Base-by-base conservation (phyloP, 2,329 filamentous ascomycete genomes). In the Clonostachys solani region DNA sequence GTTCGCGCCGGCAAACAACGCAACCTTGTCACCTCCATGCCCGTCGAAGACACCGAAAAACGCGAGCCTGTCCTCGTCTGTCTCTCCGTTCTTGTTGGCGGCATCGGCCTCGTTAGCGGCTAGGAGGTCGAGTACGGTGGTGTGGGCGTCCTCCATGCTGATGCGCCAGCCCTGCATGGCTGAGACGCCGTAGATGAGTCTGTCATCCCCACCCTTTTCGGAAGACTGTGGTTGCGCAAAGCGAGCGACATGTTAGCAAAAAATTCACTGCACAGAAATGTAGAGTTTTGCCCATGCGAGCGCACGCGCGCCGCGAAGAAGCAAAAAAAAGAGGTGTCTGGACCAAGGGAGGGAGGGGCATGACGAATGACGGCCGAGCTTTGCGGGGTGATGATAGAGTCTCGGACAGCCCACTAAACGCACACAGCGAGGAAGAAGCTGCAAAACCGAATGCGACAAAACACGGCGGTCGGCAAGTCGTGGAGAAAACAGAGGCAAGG, bases 151-250 rank as follows among this genome's bases (percentile, higher is more conserved):
- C 70, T 99, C 94, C 94, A 99, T 99, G 77, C 89, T 96, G 74
- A 99, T 97, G 74, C 94, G 88, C 94, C 94, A 99, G 77, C 94
- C 94, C 73, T 99, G 94, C 94, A 99, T 99, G 71, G 91, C 91
- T 56, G 94, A 99, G 56, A 97, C 84, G 64, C 94, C 94, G 70
- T 89, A 99, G 65, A 94, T 73, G 65, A 96, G 84, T 65, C 89
- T 86, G 56, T 95, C 91, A 88, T 97, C 92, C 74, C 90, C 85
- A 71, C 92, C 92, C 65, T 84, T 84, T 67, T 87, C 85, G 62
- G 94, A 99, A 73, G 84, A 78, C 94, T 97, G 65, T 49, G 56
- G 42, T 51, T 40, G 38, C 42, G 45, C 45, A 12, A 46, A 46
- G 45, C 42, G 6, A 29, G 23, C 9, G 23, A 40, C 34, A 16